These are phyloP conservation scores for Chytriomyces sp. DNA, from an alignment of 192 early-diverging fungal genomes.

Conservation along the genomic window DNA sequence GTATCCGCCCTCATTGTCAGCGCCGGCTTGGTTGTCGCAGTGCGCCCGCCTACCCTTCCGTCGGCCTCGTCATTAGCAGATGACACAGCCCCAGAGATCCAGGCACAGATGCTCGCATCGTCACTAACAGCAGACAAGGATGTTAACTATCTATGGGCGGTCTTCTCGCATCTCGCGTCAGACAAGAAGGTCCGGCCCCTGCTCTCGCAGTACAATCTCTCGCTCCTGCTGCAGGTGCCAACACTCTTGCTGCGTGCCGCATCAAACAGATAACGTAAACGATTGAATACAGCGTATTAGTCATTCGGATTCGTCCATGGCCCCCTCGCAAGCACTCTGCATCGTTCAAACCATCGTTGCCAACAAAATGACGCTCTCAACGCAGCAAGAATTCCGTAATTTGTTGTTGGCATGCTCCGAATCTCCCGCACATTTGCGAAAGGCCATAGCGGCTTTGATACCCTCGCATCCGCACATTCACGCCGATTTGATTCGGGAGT, in stretches of 20 bases:
- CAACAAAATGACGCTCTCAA: neutral
- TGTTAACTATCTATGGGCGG: neutral
- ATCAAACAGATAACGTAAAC: too few species aligned
- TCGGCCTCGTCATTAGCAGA: too few species aligned
- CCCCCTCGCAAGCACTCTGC: neutral
- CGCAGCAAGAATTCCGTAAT: neutral
- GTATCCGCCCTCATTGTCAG: too few species aligned
- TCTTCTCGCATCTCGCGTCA: neutral
- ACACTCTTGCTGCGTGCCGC: neutral
- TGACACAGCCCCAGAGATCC: too few species aligned
- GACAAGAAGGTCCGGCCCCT: neutral
- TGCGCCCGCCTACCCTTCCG: too few species aligned
- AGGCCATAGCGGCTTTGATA: neutral
- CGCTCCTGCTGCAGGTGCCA: neutral
- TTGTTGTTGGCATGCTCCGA: neutral
- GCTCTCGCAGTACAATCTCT: neutral
- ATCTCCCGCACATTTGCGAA: neutral
- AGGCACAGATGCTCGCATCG: too few species aligned
- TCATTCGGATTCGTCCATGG: neutral
- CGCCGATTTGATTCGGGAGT: neutral
- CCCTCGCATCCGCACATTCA: neutral
- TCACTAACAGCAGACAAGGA: too few species aligned
- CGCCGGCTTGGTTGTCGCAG: too few species aligned
- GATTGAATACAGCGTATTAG: too few species aligned
- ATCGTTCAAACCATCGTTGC: neutral